Evolutionary conservation across 2,329 filamentous ascomycete genomes (phyloP).

Genomic region (Fusarium sp.): DNA sequence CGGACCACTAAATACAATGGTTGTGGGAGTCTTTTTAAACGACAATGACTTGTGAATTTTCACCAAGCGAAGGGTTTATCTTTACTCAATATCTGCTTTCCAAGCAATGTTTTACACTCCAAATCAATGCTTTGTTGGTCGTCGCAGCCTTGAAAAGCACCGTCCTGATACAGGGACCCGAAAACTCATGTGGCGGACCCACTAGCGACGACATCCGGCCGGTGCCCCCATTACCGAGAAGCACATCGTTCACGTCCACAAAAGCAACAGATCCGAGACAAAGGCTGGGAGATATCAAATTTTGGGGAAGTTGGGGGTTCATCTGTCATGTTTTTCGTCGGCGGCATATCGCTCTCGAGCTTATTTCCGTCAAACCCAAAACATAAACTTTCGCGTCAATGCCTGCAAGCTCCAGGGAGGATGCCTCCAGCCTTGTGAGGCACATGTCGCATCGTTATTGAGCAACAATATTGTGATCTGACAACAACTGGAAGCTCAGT

Average conservation of each 20-base stretch:
- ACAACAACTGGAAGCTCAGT: not conserved
- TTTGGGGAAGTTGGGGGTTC: not conserved
- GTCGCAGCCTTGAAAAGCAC: constrained; percentile 36
- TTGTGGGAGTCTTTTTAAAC: not conserved
- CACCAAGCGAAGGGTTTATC: no score
- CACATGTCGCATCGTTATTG: constrained; percentile 22
- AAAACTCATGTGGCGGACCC: constrained; percentile 50
- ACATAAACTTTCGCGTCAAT: constrained; percentile 10
- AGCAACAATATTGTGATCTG: not conserved
- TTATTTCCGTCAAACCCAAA: constrained; percentile 1
- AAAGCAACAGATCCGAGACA: constrained; percentile 25
- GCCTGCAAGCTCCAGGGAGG: constrained; percentile 9
- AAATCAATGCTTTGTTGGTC: constrained; percentile 24
- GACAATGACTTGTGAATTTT: not conserved
- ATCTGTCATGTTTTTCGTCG: not conserved
- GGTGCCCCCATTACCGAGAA: constrained; percentile 48
- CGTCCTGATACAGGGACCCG: constrained; percentile 44
- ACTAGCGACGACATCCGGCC: constrained; percentile 54
- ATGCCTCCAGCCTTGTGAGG: constrained; percentile 33
- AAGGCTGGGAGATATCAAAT: not conserved
- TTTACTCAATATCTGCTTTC: not conserved
- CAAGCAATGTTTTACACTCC: not conserved
- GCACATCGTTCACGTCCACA: constrained; percentile 31
- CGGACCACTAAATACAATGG: constrained; percentile 42
- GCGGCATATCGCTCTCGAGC: not conserved